Evolutionary conservation across 1,139 yeast genomes (phyloP).

Genomic region (Sugiyamaella neomexicana): DNA sequence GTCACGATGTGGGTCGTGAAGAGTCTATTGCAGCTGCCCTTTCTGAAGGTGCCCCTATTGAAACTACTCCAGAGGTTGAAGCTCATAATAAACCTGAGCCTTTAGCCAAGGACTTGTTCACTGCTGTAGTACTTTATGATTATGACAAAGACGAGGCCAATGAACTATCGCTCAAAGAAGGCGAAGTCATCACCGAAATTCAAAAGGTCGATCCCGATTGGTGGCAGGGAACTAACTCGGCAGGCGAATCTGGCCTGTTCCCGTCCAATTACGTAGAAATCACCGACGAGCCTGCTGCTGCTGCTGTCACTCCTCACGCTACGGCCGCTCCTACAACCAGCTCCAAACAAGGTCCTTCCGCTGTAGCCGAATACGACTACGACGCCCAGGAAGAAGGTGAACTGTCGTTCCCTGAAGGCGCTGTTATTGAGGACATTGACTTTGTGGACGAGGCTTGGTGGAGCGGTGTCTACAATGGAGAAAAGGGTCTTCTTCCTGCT

Average conservation of each 20-base stretch:
- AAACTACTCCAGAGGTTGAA: slow-evolving; percentile 10
- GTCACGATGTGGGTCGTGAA: slow-evolving; percentile 19
- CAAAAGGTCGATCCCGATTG: slow-evolving; percentile 75
- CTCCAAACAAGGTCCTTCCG: slow-evolving; percentile 47
- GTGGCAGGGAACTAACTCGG: slow-evolving; percentile 73
- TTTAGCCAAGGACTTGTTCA: slow-evolving; percentile 23
- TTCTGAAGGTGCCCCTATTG: slow-evolving; percentile 23
- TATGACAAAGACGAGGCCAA: slow-evolving; percentile 75
- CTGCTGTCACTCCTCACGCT: slow-evolving; percentile 28
- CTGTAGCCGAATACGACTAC: slow-evolving; percentile 81
- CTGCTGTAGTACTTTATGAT: slow-evolving; percentile 61
- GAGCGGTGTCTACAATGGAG: slow-evolving; percentile 81
- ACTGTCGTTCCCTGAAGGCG: slow-evolving; percentile 79
- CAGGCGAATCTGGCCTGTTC: slow-evolving; percentile 68
- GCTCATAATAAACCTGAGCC: slow-evolving; percentile 27
- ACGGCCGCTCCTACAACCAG: slow-evolving; percentile 34
- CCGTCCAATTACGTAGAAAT: slow-evolving; percentile 68
- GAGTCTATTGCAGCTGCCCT: slow-evolving; percentile 24
- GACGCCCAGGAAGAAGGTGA: slow-evolving; percentile 92
- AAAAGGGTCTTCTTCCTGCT: slow-evolving; percentile 84
- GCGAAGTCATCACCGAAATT: slow-evolving; percentile 63
- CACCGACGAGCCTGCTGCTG: slow-evolving; percentile 38
- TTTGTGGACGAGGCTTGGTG: slow-evolving; percentile 97
- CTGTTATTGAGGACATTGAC: slow-evolving; percentile 74
- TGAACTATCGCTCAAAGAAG: slow-evolving; percentile 65